Base-by-base conservation (phyloP, 331 rosid genomes). In the Stylosanthes scabra region DNA sequence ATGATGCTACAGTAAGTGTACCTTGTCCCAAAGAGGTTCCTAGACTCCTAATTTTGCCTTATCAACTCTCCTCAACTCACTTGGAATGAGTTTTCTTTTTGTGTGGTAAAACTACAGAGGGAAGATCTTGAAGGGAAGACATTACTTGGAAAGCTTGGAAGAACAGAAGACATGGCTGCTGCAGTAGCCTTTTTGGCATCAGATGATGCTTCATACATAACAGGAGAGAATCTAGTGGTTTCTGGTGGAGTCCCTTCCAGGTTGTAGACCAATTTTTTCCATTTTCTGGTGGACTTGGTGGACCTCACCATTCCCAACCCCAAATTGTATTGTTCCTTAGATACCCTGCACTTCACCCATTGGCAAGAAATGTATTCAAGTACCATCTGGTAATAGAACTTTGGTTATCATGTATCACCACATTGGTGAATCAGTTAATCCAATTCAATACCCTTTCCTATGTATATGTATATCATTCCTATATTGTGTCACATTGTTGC, bases 161-260 rank as follows among this genome's bases (percentile, higher is more conserved):
- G 86, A 54, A 79, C 92, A 2, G 88, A 77, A 71, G 97, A 88
- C 79, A 88, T 87, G 89, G 92, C 89, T 60, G 81, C 97, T 74
- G 92, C 91, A 0, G 46, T 89, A 46, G 92, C 97, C 1, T 91
- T 91, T 80, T 77, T 91, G 84, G 90, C 90, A 41, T 91, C 97
- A 5, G 90, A 86, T 63, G 97, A 91, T 40, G 94, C 94, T 57
- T 82, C 97, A 28, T 91, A 88, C 76, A 91, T 91, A 54, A 91
- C 97, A 3, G 94, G 92, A 78, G 97, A 91, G 79, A 91, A 88
- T 74, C 69, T 91, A 47, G 92, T 91, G 62, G 94, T 91, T 59
- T 84, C 90, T 31, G 97, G 97, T 72, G 97, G 94, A 39, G 68
- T 62, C 71, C 85, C 90, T 50, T 88, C 97, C 15, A 91, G 94